These are phyloP conservation scores for Astrothelium macrocarpum DNA, from an alignment of 495 filamentous ascomycete species.

Conservation along the genomic window DNA sequence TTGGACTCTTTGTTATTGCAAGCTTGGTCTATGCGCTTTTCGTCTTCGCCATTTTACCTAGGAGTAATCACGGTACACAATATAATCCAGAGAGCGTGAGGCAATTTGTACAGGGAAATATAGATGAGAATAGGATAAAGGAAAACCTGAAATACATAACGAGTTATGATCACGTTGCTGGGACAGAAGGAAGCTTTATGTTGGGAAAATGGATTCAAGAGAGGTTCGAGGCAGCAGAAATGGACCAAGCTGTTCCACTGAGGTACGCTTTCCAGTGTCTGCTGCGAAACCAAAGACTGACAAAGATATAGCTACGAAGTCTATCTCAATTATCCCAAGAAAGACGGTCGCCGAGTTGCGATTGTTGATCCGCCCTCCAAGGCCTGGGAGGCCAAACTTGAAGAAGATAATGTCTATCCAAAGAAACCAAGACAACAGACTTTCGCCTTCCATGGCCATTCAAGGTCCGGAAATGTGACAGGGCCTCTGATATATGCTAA, in stretches of 20 bases:
- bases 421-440: conserved; percentile 46
- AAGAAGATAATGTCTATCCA: conserved; percentile 56
- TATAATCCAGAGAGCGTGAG: conserved; percentile 62
- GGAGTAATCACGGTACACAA: conserved; percentile 24
- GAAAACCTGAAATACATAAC: conserved; percentile 65
- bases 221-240: conserved; percentile 53
- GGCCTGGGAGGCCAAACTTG: conserved; percentile 73
- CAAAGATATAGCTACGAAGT: conserved; percentile 38
- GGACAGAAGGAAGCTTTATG: conserved; percentile 78
- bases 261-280: conserved; percentile 42
- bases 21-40: conserved; percentile 73
- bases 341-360: conserved; percentile 66
- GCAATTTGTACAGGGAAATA: conserved; percentile 56
- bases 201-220: conserved; percentile 73
- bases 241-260: conserved; percentile 65
- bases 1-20: conserved; percentile 65
- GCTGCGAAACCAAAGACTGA: conserved; percentile 12
- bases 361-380: conserved; percentile 63
- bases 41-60: conserved; percentile 64
- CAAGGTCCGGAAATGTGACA: conserved; percentile 76
- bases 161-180: conserved; percentile 74
- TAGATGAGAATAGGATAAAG: conserved; percentile 57
- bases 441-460: conserved; percentile 77
- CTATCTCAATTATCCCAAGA: conserved; percentile 84
- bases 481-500: conserved; percentile 93